These are phyloP conservation scores for Trichoderma harzianum DNA, from an alignment of 2,329 filamentous ascomycete genomes.

Conservation along the genomic window DNA sequence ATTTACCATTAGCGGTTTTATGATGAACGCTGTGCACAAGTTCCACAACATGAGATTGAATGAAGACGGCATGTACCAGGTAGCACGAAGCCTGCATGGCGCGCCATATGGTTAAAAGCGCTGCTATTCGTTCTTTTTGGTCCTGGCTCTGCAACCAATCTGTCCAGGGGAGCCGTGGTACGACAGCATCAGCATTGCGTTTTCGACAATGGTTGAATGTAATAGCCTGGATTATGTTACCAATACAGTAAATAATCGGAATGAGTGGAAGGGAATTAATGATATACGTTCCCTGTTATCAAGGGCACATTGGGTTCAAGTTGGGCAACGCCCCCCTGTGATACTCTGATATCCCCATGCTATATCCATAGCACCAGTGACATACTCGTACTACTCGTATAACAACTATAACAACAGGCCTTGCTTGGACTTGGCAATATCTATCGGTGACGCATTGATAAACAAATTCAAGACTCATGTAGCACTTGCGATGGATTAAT, in stretches of 20 bases:
- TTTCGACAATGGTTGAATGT: neutral
- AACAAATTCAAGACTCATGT: neutral
- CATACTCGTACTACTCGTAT: neutral
- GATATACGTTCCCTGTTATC: neutral
- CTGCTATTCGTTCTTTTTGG: neutral
- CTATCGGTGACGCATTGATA: neutral
- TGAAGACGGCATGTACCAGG: neutral
- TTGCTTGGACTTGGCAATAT: neutral
- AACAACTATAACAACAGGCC: neutral
- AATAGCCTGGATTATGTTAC: too few species aligned
- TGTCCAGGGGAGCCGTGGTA: neutral
- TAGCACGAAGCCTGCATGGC: neutral
- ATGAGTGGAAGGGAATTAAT: neutral
- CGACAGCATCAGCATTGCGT: neutral
- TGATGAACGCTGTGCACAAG: neutral
- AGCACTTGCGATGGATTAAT: too few species aligned
- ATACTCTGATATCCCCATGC: neutral
- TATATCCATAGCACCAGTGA: neutral
- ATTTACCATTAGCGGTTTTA: constrained; percentile 13
- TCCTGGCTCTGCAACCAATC: neutral
- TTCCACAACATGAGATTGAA: neutral
- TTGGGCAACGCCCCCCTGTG: neutral
- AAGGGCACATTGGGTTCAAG: neutral
- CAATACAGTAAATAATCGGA: too few species aligned
- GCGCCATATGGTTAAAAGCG: neutral